phyloP scores from a whole-genome alignment of 805 yeast species.

The Kazachstania kunashirensis region DNA sequence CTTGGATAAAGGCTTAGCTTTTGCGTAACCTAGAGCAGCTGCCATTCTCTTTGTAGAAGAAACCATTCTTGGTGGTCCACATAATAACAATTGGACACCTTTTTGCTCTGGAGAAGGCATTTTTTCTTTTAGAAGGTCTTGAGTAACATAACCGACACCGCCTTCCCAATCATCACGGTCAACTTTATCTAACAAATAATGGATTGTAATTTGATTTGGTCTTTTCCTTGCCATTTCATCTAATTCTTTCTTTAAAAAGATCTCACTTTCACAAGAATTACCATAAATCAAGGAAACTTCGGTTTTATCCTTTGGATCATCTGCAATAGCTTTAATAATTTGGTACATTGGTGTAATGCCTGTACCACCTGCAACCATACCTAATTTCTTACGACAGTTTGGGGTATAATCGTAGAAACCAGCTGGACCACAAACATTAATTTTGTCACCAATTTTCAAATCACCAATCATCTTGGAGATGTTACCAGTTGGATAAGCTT shows the following conservation, averaged over 20 bases:
- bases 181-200: conserved; percentile 39
- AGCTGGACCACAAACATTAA: conserved; percentile 81
- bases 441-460: conserved; percentile 67
- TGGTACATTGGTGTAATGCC: conserved; percentile 96
- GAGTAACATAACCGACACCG: conserved; percentile 69
- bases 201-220: conserved; percentile 52
- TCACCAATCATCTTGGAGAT: conserved; percentile 66
- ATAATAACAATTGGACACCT: conserved; percentile 53
- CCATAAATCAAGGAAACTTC: conserved; percentile 70
- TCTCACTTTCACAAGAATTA: conserved; percentile 70
- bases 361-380: conserved; percentile 95
- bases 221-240: conserved; percentile 50
- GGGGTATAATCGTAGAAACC: conserved; percentile 79
- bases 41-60: conserved; percentile 76
- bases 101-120: conserved; percentile 44
- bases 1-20: conserved; percentile 83
- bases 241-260: conserved; percentile 69
- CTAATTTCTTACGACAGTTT: conserved; percentile 61
- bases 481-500: conserved; percentile 78
- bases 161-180: conserved; percentile 56
- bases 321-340: conserved; percentile 70
- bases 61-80: conserved; percentile 94
- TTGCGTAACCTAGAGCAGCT: conserved; percentile 59
- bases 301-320: conserved; percentile 71
- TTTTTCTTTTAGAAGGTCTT: conserved; percentile 46